Evolutionary conservation across 75 land plant species (phyloP).

Genomic region (Selaginella tamariscina): DNA sequence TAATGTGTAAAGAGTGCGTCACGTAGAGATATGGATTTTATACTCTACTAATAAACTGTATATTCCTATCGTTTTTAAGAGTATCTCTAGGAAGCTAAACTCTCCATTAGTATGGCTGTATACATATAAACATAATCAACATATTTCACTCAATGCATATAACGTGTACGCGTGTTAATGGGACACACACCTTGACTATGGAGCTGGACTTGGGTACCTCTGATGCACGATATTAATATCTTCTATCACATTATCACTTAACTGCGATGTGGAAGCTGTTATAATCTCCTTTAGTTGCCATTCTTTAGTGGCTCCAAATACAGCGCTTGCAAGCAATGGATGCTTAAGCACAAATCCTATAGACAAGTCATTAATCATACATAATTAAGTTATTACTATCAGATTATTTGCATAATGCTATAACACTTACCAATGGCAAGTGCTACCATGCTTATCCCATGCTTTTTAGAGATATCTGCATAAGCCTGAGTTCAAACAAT

Average conservation of each 20-base stretch:
- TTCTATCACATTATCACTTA: slow-evolving; percentile 36
- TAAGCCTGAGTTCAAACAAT: slow-evolving; percentile 36
- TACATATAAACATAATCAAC: too few species aligned
- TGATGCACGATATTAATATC: slow-evolving; percentile 52
- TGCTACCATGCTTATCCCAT: slow-evolving; percentile 44
- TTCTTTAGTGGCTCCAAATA: slow-evolving; percentile 61
- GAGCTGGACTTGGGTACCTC: slow-evolving; percentile 63
- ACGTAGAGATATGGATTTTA: too few species aligned
- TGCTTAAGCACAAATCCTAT: slow-evolving; percentile 68
- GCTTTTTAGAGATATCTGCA: slow-evolving; percentile 36
- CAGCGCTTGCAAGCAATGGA: slow-evolving; percentile 63
- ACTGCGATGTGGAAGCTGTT: slow-evolving; percentile 32
- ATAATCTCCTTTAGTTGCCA: slow-evolving; percentile 63
- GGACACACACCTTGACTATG: too few species aligned
- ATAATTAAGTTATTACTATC: background rate
- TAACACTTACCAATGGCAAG: slow-evolving; percentile 57
- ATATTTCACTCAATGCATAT: too few species aligned
- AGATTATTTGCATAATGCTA: background rate
- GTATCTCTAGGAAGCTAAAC: too few species aligned
- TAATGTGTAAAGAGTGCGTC: too few species aligned
- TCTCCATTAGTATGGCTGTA: too few species aligned
- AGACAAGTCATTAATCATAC: background rate
- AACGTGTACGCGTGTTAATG: too few species aligned
- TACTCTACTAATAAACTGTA: too few species aligned
- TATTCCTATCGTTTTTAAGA: too few species aligned